Conservation (phyloP, 495 filamentous ascomycete species). For the Trichoderma parareesei region DNA sequence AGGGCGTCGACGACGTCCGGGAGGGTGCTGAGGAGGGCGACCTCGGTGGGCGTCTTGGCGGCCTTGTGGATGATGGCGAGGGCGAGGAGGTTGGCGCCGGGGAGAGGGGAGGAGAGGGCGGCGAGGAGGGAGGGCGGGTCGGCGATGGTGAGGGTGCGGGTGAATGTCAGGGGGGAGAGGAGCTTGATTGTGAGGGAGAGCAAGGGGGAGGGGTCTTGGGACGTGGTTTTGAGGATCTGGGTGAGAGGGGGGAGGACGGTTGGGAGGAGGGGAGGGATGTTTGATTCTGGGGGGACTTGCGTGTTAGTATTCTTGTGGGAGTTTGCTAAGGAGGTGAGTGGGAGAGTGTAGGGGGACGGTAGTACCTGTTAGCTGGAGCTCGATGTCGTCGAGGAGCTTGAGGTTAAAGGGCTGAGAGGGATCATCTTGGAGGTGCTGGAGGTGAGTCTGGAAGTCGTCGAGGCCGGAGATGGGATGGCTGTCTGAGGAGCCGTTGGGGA, state of each 20-base stretch:
- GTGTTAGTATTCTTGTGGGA: background rate
- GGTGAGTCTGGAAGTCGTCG: slow-evolving; percentile 40
- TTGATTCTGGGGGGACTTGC: slow-evolving; percentile 26
- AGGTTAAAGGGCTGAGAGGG: slow-evolving; percentile 28
- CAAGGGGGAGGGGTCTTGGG: slow-evolving; percentile 42
- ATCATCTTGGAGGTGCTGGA: slow-evolving; percentile 37
- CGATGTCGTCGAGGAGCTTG: slow-evolving; percentile 47
- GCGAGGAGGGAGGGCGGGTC: slow-evolving; percentile 45
- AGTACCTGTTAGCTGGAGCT: slow-evolving; percentile 45
- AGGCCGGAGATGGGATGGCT: slow-evolving; percentile 33
- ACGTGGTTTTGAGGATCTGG: slow-evolving; percentile 36
- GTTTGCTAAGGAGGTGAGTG: background rate
- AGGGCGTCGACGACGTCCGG: slow-evolving; percentile 52
- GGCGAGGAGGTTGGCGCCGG: slow-evolving; percentile 61
- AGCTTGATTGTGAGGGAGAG: slow-evolving; percentile 46
- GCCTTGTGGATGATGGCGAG: slow-evolving; percentile 69
- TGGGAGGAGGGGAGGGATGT: slow-evolving; percentile 40
- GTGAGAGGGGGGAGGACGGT: slow-evolving; percentile 7
- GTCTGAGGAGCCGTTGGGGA: slow-evolving; percentile 26
- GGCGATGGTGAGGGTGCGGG: slow-evolving; percentile 42
- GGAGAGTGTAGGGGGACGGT: background rate
- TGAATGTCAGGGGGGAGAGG: slow-evolving; percentile 42
- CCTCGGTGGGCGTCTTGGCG: slow-evolving; percentile 48
- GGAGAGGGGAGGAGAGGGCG: slow-evolving; percentile 50
- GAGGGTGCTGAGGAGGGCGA: slow-evolving; percentile 59